Conservation (phyloP, 768 basidiomycete species). For the Calocera cornea region DNA sequence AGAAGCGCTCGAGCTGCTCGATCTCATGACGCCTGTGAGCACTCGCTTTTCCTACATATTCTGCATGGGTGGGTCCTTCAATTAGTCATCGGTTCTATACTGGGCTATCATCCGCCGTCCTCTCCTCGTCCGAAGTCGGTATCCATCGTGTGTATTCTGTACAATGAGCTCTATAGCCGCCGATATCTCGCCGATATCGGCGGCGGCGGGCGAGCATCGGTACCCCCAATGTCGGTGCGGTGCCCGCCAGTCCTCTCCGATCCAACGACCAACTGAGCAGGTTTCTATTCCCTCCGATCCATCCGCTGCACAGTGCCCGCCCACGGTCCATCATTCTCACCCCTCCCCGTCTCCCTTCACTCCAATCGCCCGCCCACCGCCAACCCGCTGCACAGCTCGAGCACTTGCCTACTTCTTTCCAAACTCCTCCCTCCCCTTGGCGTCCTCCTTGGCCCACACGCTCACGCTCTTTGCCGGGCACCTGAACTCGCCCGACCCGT, state of each 20-base stretch:
- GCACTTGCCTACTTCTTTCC: constrained; percentile 17
- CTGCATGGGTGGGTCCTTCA: too few species aligned
- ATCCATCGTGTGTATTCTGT: background rate
- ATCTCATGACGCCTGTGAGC: too few species aligned
- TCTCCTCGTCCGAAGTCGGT: background rate
- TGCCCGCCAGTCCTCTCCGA: background rate
- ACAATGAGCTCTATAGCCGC: background rate
- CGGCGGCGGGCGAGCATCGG: background rate
- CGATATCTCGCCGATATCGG: background rate
- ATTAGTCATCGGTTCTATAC: background rate
- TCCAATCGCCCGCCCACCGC: background rate
- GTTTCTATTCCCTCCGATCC: too few species aligned
- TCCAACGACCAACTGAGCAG: background rate
- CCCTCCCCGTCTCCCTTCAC: background rate
- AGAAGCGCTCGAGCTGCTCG: too few species aligned
- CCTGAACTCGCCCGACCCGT: constrained; percentile 34
- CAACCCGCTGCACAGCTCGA: background rate
- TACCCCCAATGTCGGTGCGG: background rate
- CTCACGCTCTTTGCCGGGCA: constrained; percentile 28
- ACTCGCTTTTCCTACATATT: too few species aligned
- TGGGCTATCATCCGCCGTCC: background rate
- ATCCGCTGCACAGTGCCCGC: too few species aligned
- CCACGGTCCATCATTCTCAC: background rate
- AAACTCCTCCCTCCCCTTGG: constrained; percentile 29
- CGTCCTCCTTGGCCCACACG: constrained; percentile 31